phyloP scores from a whole-genome alignment of 768 basidiomycete genomes.

The Hygrocybe punicea region DNA sequence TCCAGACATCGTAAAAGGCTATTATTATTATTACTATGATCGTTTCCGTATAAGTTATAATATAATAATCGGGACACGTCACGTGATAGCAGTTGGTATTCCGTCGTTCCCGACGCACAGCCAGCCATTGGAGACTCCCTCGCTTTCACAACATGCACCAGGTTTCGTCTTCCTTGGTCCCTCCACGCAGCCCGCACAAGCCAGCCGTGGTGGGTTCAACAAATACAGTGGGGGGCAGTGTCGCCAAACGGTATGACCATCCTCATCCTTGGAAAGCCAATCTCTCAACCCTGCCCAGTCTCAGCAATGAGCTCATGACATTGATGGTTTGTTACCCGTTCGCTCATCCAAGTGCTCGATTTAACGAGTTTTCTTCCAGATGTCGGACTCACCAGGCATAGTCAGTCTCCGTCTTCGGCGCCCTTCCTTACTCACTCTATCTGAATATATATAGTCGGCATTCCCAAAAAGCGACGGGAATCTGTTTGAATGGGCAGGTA shows the following conservation, averaged over 20 bases:
- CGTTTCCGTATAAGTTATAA: too few species aligned
- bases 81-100: too few species aligned
- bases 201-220: slow-evolving; percentile 49
- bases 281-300: slow-evolving; percentile 36
- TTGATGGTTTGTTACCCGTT: slow-evolving; percentile 60
- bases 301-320: slow-evolving; percentile 83
- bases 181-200: slow-evolving; percentile 58
- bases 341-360: not conserved
- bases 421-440: not conserved
- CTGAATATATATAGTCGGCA: slow-evolving; percentile 69
- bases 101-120: not conserved
- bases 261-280: slow-evolving; percentile 4
- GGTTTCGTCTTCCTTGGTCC: slow-evolving; percentile 60
- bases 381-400: slow-evolving; percentile 86
- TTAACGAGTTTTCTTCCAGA: slow-evolving; percentile 41
- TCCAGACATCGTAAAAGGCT: not conserved
- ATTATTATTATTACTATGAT: not conserved
- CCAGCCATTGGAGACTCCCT: not conserved
- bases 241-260: slow-evolving; percentile 69
- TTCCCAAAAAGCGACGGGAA: slow-evolving; percentile 86
- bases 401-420: slow-evolving; percentile 44
- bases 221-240: slow-evolving; percentile 66
- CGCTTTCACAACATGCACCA: slow-evolving; percentile 57
- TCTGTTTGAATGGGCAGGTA: slow-evolving; percentile 87
- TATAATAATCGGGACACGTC: too few species aligned